These are phyloP conservation scores for Anastatica hierochuntica DNA, from an alignment of 345 rosid species.

Conservation along the genomic window DNA sequence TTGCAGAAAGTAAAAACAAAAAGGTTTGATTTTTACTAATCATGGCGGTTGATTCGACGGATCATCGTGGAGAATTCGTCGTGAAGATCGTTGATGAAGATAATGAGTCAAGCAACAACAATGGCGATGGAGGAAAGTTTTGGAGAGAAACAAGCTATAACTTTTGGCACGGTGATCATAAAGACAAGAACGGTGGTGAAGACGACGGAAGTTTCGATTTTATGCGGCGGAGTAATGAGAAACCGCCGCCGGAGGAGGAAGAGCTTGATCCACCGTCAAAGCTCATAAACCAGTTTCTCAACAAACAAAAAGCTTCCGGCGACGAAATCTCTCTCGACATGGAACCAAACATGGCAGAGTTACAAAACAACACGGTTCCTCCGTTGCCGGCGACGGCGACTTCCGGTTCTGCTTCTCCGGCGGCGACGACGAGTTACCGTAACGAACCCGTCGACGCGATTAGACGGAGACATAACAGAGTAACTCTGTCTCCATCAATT, in stretches of 20 bases:
- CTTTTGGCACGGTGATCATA: conserved; percentile 28
- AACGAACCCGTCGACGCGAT: conserved; percentile 12
- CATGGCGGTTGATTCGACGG: conserved; percentile 36
- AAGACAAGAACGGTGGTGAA: background rate
- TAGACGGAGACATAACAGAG: conserved; percentile 33
- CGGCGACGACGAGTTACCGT: conserved; percentile 3
- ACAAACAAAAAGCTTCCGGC: conserved; percentile 62
- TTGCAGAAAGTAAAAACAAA: too few relatives aligned
- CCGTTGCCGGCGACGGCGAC: conserved; percentile 23
- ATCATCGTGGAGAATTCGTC: conserved; percentile 28
- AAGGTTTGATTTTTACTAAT: background rate
- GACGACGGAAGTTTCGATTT: conserved; percentile 30
- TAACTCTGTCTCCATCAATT: conserved; percentile 20
- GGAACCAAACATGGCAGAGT: conserved; percentile 69
- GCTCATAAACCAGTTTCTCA: conserved; percentile 62
- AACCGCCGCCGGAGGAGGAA: background rate
- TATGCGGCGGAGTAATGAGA: conserved; percentile 12
- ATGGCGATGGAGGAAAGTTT: conserved; percentile 25
- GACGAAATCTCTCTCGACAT: conserved; percentile 63
- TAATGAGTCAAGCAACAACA: background rate
- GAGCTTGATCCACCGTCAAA: conserved; percentile 60
- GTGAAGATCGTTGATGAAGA: conserved; percentile 30
- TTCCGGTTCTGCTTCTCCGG: conserved; percentile 30
- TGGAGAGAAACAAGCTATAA: conserved; percentile 62
- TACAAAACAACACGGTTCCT: conserved; percentile 24